These are phyloP conservation scores for Liriodendron chinense DNA, from an alignment of 164 flowering plant genomes.

Conservation along the genomic window DNA sequence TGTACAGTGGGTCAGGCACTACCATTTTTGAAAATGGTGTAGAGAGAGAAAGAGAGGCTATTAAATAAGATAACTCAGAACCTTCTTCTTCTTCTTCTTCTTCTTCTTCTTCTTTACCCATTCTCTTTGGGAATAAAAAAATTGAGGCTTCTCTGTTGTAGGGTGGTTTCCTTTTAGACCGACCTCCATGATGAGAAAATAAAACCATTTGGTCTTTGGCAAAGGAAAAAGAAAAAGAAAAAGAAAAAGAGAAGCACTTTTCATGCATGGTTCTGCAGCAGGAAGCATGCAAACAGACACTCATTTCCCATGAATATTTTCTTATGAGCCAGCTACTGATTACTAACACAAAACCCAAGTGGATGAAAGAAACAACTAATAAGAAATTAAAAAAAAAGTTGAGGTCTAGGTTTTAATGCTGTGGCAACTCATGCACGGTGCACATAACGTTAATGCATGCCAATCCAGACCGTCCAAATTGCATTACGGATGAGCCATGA, in stretches of 20 bases:
- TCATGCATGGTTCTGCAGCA: background rate
- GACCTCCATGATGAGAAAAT: background rate
- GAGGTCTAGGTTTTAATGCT: too few relatives aligned
- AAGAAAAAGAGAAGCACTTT: background rate
- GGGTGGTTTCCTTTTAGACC: conserved; percentile 19
- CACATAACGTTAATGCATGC: too few relatives aligned
- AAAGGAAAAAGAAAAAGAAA: conserved; percentile 6
- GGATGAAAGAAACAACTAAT: too few relatives aligned
- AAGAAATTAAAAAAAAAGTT: too few relatives aligned
- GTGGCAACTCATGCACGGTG: too few relatives aligned
- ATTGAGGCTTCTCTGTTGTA: conserved; percentile 16
- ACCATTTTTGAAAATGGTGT: too few relatives aligned
- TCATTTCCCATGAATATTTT: background rate
- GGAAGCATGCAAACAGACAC: conserved; percentile 6
- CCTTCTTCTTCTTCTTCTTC: conserved; percentile 23
- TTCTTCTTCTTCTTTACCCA: conserved; percentile 25
- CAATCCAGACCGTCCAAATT: too few relatives aligned
- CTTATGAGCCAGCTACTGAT: background rate
- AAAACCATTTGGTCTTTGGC: conserved; percentile 6
- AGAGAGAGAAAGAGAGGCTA: too few relatives aligned
- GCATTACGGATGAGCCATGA: too few relatives aligned
- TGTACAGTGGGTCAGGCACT: too few relatives aligned
- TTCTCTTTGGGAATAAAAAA: conserved; percentile 8
- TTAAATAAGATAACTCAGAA: background rate
- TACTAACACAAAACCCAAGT: too few relatives aligned